Evolutionary conservation across 139 green algal species (phyloP).

Genomic region (Chlorella sp.): DNA sequence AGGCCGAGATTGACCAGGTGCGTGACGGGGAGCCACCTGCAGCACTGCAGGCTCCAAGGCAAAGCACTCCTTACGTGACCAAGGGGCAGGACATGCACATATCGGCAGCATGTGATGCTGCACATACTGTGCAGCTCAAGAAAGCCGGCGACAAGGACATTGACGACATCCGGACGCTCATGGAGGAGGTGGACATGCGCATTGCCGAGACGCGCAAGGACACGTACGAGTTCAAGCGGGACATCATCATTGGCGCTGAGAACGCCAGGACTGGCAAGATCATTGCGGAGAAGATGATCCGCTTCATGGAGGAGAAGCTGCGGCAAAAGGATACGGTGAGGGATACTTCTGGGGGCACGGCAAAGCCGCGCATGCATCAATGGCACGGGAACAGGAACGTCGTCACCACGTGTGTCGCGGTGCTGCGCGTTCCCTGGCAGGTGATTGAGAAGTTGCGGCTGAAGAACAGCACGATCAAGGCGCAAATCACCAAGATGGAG

Average conservation of each 20-base stretch:
- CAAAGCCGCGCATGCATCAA: too few species aligned
- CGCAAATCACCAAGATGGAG: slow-evolving; percentile 62
- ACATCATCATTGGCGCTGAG: slow-evolving; percentile 76
- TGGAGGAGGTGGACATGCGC: slow-evolving; percentile 71
- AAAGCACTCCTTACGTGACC: too few species aligned
- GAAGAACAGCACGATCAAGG: slow-evolving; percentile 66
- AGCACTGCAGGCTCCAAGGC: background rate
- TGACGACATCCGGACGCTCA: slow-evolving; percentile 59
- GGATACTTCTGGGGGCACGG: too few species aligned
- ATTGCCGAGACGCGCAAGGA: slow-evolving; percentile 72
- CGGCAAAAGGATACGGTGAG: slow-evolving; percentile 51
- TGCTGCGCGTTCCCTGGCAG: background rate
- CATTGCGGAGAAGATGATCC: slow-evolving; percentile 65
- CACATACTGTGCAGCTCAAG: slow-evolving; percentile 20
- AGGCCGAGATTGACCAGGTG: slow-evolving; percentile 38
- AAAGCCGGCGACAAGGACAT: slow-evolving; percentile 59
- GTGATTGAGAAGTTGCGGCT: slow-evolving; percentile 66
- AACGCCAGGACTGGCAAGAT: slow-evolving; percentile 64
- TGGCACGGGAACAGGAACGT: too few species aligned
- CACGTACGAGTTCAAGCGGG: slow-evolving; percentile 80
- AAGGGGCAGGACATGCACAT: too few species aligned
- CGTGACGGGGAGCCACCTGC: background rate
- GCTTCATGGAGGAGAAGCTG: slow-evolving; percentile 66
- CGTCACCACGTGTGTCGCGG: too few species aligned
- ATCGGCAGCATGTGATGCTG: too few species aligned